Percentiles rank a stretch among this genome's conserved stretches.
These are phyloP conservation scores for Vanrija sp. DNA, from an alignment of 1,284 basidiomycete genomes.

Conservation along the genomic window DNA sequence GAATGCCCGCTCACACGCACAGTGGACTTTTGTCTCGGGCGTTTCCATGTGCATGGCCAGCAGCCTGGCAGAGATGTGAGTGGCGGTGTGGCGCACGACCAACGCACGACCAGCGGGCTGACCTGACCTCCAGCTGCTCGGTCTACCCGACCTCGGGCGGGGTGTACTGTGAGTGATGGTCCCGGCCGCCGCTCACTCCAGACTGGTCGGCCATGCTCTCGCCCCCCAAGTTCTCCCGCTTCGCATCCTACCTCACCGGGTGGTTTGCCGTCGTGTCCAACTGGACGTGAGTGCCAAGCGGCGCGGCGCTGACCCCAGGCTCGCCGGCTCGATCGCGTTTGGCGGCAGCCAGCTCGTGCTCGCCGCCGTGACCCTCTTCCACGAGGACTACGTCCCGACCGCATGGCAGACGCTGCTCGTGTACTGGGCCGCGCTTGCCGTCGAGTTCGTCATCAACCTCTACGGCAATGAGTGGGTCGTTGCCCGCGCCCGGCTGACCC, in stretches of 20 bases:
- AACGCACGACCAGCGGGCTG: too few relatives aligned
- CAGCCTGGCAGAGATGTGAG: conserved; percentile 49
- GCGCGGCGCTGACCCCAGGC: conserved; percentile 14
- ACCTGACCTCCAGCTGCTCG: conserved; percentile 31
- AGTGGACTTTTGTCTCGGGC: conserved; percentile 50
- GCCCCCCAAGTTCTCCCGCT: conserved; percentile 47
- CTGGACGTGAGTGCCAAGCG: conserved; percentile 39
- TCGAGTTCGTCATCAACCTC: conserved; percentile 47
- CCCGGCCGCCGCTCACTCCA: background rate
- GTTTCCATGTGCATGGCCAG: conserved; percentile 50
- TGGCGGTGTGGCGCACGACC: background rate
- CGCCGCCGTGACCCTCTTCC: conserved; percentile 48
- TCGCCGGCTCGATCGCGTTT: conserved; percentile 51
- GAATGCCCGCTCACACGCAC: background rate
- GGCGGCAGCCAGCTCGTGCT: conserved; percentile 51
- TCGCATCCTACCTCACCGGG: conserved; percentile 50
- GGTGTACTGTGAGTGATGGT: conserved; percentile 41
- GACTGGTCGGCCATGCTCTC: conserved; percentile 50
- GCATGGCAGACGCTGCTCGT: conserved; percentile 47
- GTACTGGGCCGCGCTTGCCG: conserved; percentile 48
- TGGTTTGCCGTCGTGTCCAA: conserved; percentile 52
- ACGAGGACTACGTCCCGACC: conserved; percentile 45
- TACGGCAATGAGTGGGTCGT: conserved; percentile 37
- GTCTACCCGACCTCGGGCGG: conserved; percentile 50
- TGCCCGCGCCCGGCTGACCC: conserved; percentile 1